Evolutionary conservation across 2,329 filamentous ascomycete genomes (phyloP).

Genomic region (Trichoderma aggressivum): DNA sequence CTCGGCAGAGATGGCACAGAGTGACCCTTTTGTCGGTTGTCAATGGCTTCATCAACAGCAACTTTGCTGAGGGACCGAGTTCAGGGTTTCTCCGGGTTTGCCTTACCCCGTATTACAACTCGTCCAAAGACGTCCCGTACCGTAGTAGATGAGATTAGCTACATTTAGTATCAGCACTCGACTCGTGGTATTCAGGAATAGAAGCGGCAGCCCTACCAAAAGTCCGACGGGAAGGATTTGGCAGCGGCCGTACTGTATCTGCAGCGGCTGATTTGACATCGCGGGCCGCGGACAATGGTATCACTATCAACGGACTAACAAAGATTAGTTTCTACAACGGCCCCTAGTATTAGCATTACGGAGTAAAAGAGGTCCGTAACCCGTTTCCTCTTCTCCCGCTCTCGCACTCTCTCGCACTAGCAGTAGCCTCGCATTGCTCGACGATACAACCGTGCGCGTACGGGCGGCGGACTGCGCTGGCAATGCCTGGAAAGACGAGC

Average conservation of each 20-base stretch:
- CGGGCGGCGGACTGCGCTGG: conserved; percentile 3
- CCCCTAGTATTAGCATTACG: neutral
- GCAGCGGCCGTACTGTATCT: neutral
- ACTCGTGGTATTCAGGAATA: neutral
- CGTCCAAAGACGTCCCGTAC: neutral
- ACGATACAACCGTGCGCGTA: neutral
- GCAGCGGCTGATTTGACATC: neutral
- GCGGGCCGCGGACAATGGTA: conserved; percentile 3
- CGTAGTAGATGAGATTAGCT: neutral
- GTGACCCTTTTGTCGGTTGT: neutral
- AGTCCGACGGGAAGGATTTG: neutral
- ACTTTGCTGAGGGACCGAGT: neutral
- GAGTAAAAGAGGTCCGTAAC: neutral
- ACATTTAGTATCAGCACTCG: neutral
- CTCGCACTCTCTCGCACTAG: neutral
- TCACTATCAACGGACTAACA: neutral
- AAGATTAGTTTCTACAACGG: neutral
- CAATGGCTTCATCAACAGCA: neutral
- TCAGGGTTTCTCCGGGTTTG: neutral
- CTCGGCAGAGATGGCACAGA: neutral
- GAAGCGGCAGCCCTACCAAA: neutral
- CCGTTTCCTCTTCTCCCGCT: neutral
- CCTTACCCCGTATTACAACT: neutral
- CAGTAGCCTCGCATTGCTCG: neutral
- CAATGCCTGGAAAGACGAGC: neutral